A percentile compares a stretch with the other conserved stretches of the same genome.
Evolutionary conservation across 1,284 basidiomycete genomes (phyloP).

Genomic region (Anthracocystis walkeri): DNA sequence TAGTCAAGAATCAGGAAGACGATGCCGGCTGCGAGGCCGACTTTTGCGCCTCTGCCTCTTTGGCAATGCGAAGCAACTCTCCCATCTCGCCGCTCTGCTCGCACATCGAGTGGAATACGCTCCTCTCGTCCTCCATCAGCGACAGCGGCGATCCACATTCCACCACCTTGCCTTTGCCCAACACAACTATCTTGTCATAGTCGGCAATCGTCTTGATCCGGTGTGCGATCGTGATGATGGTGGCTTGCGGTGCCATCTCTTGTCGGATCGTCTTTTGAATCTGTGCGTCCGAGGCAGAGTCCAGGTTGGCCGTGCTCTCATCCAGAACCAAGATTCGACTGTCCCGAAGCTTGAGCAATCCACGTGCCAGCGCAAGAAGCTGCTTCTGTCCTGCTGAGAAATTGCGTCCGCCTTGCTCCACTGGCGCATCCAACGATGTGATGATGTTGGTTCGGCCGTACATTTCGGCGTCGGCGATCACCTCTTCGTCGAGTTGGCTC

Average conservation of each 20-base stretch:
- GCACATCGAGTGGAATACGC: conserved; percentile 63
- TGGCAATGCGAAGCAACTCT: conserved; percentile 46
- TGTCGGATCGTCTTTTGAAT: conserved; percentile 73
- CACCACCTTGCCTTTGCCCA: conserved; percentile 76
- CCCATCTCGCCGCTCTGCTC: conserved; percentile 62
- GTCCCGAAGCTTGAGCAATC: conserved; percentile 72
- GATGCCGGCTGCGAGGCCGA: neutral
- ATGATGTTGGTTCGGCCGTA: conserved; percentile 71
- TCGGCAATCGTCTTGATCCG: conserved; percentile 76
- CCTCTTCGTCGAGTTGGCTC: conserved; percentile 11
- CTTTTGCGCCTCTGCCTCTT: conserved; percentile 38
- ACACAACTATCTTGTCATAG: conserved; percentile 74
- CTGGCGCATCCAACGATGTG: conserved; percentile 72
- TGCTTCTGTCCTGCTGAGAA: conserved; percentile 74
- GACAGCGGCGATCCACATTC: conserved; percentile 82
- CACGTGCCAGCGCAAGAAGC: conserved; percentile 73
- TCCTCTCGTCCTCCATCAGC: conserved; percentile 71
- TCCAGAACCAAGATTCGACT: conserved; percentile 74
- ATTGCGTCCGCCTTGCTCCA: conserved; percentile 73
- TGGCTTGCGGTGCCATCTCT: conserved; percentile 70
- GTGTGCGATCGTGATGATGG: conserved; percentile 75
- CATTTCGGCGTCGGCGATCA: conserved; percentile 26
- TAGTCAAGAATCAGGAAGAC: neutral
- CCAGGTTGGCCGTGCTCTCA: conserved; percentile 72
- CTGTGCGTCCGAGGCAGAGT: conserved; percentile 71